These are phyloP conservation scores for Kwoniella sp. DNA, from an alignment of 768 basidiomycete species.

Conservation along the genomic window DNA sequence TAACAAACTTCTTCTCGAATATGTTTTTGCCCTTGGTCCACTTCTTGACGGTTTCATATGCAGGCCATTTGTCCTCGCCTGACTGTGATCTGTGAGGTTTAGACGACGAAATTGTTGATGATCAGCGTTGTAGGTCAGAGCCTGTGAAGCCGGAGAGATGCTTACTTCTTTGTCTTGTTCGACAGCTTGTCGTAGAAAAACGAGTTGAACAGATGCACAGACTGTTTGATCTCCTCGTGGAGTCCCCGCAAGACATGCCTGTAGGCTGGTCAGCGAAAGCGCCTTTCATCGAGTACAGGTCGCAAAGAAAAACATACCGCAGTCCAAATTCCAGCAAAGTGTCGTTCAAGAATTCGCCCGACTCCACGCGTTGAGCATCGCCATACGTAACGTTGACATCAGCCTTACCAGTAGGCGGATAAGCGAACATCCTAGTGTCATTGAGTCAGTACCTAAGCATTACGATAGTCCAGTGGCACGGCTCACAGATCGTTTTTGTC, in stretches of 20 bases:
- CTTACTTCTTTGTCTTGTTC: slow-evolving; percentile 58
- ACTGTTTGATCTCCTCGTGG: slow-evolving; percentile 67
- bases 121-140: neutral
- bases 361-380: slow-evolving; percentile 72
- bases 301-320: slow-evolving; percentile 70
- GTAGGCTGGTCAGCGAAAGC: neutral
- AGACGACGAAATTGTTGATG: neutral
- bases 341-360: slow-evolving; percentile 90
- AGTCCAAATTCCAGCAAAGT: slow-evolving; percentile 94
- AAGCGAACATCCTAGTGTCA: slow-evolving; percentile 35
- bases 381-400: slow-evolving; percentile 73
- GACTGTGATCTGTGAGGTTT: slow-evolving; percentile 3
- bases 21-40: slow-evolving; percentile 80
- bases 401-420: slow-evolving; percentile 43
- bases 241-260: slow-evolving; percentile 22
- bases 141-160: neutral
- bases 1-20: slow-evolving; percentile 87
- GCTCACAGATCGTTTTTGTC: slow-evolving; percentile 35
- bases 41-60: slow-evolving; percentile 79
- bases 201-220: slow-evolving; percentile 90
- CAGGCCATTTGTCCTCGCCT: slow-evolving; percentile 36
- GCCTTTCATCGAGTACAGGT: neutral
- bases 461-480: neutral
- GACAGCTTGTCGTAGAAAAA: slow-evolving; percentile 97
- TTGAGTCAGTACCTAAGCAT: slow-evolving; percentile 8